Evolutionary conservation across 2,329 filamentous ascomycete genomes (phyloP).

Genomic region (Aspergillus awamori): DNA sequence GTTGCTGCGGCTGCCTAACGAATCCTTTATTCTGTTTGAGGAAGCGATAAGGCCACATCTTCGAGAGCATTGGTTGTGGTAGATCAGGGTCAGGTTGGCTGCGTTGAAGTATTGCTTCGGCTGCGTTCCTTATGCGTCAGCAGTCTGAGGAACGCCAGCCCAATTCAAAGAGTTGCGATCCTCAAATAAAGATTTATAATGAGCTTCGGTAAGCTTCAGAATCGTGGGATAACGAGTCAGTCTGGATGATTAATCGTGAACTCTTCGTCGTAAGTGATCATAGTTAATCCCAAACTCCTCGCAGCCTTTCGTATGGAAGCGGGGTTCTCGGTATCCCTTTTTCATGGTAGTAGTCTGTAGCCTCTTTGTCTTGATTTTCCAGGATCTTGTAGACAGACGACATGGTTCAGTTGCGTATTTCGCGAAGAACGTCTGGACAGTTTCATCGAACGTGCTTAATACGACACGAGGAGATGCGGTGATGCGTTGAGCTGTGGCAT

Average conservation of each 20-base stretch:
- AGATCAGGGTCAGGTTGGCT: neutral
- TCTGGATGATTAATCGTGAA: neutral
- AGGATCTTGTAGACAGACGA: neutral
- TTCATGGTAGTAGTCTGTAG: neutral
- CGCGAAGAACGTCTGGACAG: too few species aligned
- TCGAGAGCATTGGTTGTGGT: neutral
- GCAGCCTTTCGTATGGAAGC: neutral
- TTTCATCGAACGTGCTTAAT: too few species aligned
- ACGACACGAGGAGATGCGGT: too few species aligned
- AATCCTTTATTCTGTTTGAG: neutral
- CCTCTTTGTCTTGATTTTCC: neutral
- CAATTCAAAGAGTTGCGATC: neutral
- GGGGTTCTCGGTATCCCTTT: neutral
- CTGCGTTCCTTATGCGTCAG: neutral
- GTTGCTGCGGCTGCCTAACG: too few species aligned
- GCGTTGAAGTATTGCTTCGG: neutral
- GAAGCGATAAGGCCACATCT: neutral
- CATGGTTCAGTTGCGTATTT: neutral
- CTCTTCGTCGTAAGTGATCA: neutral
- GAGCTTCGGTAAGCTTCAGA: neutral
- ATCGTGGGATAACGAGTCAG: neutral
- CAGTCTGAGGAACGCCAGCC: neutral
- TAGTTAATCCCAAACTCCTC: neutral
- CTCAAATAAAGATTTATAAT: neutral
- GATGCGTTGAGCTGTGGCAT: too few species aligned